Conservation (phyloP, 2,329 filamentous ascomycete genomes). For the Penicillium crustosum region DNA sequence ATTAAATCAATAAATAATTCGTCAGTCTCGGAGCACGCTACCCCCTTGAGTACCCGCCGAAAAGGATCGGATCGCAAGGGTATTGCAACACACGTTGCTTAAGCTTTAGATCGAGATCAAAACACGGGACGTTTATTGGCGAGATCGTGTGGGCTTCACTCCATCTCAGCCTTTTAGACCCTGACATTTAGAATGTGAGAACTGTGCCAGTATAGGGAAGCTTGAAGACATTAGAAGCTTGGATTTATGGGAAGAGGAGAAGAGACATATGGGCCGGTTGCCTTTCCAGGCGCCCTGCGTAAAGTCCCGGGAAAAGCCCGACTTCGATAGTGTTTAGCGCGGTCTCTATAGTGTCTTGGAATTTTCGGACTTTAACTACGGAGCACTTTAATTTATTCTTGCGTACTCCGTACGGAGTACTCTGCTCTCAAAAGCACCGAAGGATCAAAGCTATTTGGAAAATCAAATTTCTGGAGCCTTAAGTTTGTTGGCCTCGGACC, state of each 20-base stretch:
- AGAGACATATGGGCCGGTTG: constrained; percentile 11
- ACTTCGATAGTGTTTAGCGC: neutral
- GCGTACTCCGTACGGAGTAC: too few species aligned
- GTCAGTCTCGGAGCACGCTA: constrained; percentile 15
- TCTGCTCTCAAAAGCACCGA: neutral
- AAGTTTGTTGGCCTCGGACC: constrained; percentile 2
- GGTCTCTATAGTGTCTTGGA: neutral
- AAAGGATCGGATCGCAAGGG: constrained; percentile 8
- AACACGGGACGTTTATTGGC: constrained; percentile 20
- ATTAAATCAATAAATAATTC: neutral
- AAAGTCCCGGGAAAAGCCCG: constrained; percentile 3
- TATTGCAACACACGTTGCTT: constrained; percentile 14
- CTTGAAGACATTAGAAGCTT: constrained; percentile 4
- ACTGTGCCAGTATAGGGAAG: neutral
- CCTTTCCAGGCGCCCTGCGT: constrained; percentile 26
- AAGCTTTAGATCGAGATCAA: constrained; percentile 31
- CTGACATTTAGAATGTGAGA: neutral
- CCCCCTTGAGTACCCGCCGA: constrained; percentile 17
- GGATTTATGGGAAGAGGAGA: neutral
- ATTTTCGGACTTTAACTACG: neutral
- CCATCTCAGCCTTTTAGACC: neutral
- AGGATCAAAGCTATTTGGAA: neutral
- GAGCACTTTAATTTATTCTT: neutral
- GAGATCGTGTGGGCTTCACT: constrained; percentile 17
- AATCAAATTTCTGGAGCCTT: constrained; percentile 8